Evolutionary conservation across 2,329 filamentous ascomycete genomes (phyloP).

Genomic region (Hypoxylon rubiginosum): DNA sequence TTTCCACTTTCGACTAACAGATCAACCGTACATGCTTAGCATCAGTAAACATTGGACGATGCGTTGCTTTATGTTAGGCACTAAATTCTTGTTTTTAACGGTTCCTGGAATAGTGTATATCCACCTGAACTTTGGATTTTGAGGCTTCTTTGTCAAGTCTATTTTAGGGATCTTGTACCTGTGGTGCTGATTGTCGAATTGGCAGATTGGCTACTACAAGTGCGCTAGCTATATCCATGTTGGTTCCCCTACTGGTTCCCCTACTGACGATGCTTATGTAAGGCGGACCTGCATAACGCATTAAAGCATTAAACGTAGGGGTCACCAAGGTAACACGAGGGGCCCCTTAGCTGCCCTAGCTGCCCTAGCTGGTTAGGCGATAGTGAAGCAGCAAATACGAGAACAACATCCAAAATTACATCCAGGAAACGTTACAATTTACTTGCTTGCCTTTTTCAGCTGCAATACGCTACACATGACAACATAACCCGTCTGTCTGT

Average conservation of each 20-base stretch:
- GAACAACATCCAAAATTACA: not conserved
- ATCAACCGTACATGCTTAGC: not conserved
- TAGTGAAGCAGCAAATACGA: slow-evolving; percentile 17
- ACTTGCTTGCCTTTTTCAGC: not conserved
- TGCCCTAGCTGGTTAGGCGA: not conserved
- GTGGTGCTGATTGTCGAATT: slow-evolving; percentile 21
- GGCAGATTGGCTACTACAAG: slow-evolving; percentile 5
- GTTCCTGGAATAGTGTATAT: not conserved
- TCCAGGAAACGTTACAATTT: slow-evolving; percentile 29
- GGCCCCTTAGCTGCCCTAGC: no score
- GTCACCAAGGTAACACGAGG: not conserved
- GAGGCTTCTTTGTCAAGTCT: not conserved
- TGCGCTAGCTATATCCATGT: not conserved
- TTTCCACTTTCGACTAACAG: not conserved
- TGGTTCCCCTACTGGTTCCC: no score
- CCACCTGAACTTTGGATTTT: not conserved
- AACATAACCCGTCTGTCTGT: not conserved
- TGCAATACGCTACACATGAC: not conserved
- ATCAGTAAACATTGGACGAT: not conserved
- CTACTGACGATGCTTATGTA: not conserved
- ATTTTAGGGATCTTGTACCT: not conserved
- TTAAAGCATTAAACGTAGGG: not conserved
- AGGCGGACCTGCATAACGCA: not conserved
- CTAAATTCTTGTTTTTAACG: not conserved
- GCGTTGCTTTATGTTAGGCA: not conserved